A percentile compares a stretch with the other conserved stretches of the same genome.
phyloP scores from a whole-genome alignment of 805 yeast genomes.

The Lipomyces kockii region DNA sequence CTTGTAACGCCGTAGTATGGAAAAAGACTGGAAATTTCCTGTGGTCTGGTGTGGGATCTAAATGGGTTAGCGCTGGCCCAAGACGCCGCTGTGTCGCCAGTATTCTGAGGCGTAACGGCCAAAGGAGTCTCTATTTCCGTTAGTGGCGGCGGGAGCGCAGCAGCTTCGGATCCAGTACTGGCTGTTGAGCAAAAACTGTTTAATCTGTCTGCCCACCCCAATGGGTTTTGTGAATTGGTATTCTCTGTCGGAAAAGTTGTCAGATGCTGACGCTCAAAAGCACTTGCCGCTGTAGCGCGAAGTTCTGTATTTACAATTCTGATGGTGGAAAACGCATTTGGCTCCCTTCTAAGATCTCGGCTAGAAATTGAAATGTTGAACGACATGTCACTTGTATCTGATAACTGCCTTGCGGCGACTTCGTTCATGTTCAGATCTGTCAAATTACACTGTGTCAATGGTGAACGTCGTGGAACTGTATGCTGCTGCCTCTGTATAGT shows the following conservation, averaged over 20 bases:
- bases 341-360: not conserved
- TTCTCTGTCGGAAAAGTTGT: not conserved
- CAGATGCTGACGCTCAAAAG: constrained; percentile 3
- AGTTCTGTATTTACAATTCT: not conserved
- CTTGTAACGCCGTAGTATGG: constrained; percentile 10
- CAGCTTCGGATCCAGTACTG: not conserved
- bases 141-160: not conserved
- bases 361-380: not conserved
- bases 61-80: constrained; percentile 12
- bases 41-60: not conserved
- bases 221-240: not conserved
- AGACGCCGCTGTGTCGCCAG: constrained; percentile 7
- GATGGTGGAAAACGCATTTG: constrained; percentile 2
- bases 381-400: not conserved
- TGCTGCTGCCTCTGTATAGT: not conserved
- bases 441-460: not conserved
- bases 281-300: constrained; percentile 8
- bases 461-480: not conserved
- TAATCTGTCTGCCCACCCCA: not conserved
- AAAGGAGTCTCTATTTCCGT: not conserved
- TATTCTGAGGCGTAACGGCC: constrained; percentile 1
- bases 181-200: constrained; percentile 3
- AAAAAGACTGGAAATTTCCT: constrained; percentile 5
- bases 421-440: not conserved
- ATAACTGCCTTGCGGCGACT: not conserved